phyloP scores from a whole-genome alignment of 495 filamentous ascomycete genomes.

The Aspergillus wentii region DNA sequence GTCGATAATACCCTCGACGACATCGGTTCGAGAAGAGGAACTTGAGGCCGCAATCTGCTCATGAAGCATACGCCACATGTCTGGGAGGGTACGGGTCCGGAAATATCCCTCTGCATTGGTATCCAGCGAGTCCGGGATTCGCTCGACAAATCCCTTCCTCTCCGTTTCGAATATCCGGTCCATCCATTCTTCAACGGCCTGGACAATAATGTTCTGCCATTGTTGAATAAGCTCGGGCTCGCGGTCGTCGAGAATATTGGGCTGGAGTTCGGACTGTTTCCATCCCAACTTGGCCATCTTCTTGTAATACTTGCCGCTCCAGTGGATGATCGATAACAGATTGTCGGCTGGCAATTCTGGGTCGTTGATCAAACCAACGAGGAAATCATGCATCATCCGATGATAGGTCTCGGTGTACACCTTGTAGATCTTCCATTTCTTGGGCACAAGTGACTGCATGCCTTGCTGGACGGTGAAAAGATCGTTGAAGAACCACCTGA shows the following conservation, averaged over 20 bases:
- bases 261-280: slow-evolving; percentile 62
- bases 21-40: slow-evolving; percentile 75
- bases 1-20: slow-evolving; percentile 89
- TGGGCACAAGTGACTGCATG: slow-evolving; percentile 85
- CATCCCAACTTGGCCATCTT: slow-evolving; percentile 92
- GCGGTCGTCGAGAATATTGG: slow-evolving; percentile 82
- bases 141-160: slow-evolving; percentile 68
- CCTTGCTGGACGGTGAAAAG: slow-evolving; percentile 86
- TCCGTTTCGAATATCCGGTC: slow-evolving; percentile 80
- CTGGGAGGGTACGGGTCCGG: slow-evolving; percentile 81
- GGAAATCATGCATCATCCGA: slow-evolving; percentile 87
- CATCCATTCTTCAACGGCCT: slow-evolving; percentile 96
- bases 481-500: slow-evolving; percentile 97
- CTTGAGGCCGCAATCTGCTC: slow-evolving; percentile 82
- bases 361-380: slow-evolving; percentile 76
- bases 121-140: slow-evolving; percentile 74
- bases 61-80: slow-evolving; percentile 96
- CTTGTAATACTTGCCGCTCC: slow-evolving; percentile 90
- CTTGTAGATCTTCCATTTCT: slow-evolving; percentile 94
- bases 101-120: slow-evolving; percentile 81
- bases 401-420: slow-evolving; percentile 90
- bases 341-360: slow-evolving; percentile 70
- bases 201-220: slow-evolving; percentile 91
- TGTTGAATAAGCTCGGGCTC: slow-evolving; percentile 86
- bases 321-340: slow-evolving; percentile 86